These are phyloP conservation scores for Hypocreales sp. DNA, from an alignment of 2,329 filamentous ascomycete genomes.

Conservation along the genomic window DNA sequence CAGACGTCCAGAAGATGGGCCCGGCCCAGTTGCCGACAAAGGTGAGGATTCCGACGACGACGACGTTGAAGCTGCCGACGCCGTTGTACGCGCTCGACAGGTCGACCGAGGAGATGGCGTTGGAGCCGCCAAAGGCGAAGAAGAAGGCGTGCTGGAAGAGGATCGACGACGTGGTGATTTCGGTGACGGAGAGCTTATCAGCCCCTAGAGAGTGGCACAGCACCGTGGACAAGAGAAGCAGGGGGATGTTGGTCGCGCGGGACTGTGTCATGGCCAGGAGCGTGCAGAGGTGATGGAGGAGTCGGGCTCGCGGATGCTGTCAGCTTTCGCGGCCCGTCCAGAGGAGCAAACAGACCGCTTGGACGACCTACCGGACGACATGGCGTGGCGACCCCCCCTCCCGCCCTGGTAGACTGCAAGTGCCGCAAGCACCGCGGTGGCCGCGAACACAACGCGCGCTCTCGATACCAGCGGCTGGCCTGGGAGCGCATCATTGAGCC, in stretches of 20 bases:
- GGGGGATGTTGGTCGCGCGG: constrained; percentile 67
- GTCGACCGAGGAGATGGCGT: constrained; percentile 91
- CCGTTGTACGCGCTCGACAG: constrained; percentile 93
- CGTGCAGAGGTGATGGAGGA: constrained; percentile 55
- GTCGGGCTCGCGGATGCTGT: constrained; percentile 14
- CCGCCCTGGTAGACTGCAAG: constrained; percentile 25
- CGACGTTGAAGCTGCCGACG: constrained; percentile 61
- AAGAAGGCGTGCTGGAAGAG: constrained; percentile 72
- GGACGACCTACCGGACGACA: constrained; percentile 12
- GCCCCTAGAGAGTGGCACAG: constrained; percentile 34
- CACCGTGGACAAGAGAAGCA: constrained; percentile 61
- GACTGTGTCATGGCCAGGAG: constrained; percentile 80
- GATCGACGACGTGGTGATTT: constrained; percentile 55
- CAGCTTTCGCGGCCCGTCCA: too few relatives aligned
- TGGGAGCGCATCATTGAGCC: constrained; percentile 23
- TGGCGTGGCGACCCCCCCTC: constrained; percentile 9
- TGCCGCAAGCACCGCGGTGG: constrained; percentile 22
- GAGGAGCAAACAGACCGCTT: neutral
- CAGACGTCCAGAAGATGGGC: constrained; percentile 71
- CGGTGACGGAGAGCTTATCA: constrained; percentile 31
- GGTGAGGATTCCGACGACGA: constrained; percentile 68
- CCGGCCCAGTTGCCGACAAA: constrained; percentile 88
- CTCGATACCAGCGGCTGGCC: constrained; percentile 29
- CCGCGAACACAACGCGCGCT: constrained; percentile 33
- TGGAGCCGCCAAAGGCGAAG: constrained; percentile 82